Evolutionary conservation across 768 basidiomycete species (phyloP).

Genomic region (Phaffia australis): DNA sequence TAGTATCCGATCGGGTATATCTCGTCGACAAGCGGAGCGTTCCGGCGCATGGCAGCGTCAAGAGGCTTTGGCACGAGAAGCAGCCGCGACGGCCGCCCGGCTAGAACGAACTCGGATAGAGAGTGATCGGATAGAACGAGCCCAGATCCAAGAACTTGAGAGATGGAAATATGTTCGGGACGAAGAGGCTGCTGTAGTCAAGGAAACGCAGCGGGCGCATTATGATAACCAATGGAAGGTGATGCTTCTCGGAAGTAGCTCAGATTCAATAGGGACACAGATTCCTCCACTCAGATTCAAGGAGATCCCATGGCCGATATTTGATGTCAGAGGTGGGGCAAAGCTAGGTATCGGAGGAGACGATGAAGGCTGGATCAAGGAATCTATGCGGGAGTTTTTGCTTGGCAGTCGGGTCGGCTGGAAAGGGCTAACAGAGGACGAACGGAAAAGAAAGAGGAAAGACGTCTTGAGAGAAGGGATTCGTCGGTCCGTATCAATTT

Average conservation of each 20-base stretch:
- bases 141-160: constrained; percentile 10
- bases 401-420: not conserved
- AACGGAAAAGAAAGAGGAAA: constrained; percentile 11
- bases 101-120: constrained; percentile 1
- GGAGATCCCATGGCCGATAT: constrained; percentile 19
- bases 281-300: not conserved
- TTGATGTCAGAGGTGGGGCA: not conserved
- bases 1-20: too few relatives aligned
- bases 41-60: constrained; percentile 3
- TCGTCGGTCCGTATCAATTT: not conserved
- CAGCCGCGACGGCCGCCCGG: constrained; percentile 4
- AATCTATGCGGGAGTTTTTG: constrained; percentile 13
- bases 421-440: constrained; percentile 6
- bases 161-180: constrained; percentile 3
- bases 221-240: constrained; percentile 10
- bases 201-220: not conserved
- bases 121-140: constrained; percentile 9
- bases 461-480: constrained; percentile 19
- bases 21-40: too few relatives aligned
- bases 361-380: constrained; percentile 4
- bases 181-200: constrained; percentile 1
- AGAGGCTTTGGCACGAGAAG: constrained; percentile 10
- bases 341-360: constrained; percentile 6
- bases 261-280: not conserved
- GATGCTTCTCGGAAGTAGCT: not conserved